A percentile compares a stretch with the other conserved stretches of the same genome.
Conservation (phyloP, 2,329 filamentous ascomycete genomes). For the Talaromyces sp. region DNA sequence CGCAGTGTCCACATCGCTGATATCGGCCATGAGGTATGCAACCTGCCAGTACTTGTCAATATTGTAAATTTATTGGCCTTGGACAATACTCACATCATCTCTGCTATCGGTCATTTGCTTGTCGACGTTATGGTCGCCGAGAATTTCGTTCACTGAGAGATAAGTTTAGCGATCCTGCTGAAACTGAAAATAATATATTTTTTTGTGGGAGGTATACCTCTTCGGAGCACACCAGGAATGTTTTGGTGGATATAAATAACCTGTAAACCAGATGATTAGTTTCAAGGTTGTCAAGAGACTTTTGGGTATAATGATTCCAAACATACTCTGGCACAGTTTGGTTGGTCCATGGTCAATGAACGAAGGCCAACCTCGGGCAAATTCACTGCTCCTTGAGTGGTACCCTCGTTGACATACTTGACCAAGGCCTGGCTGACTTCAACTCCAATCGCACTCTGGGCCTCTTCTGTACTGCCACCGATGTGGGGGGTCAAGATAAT, state of each 20-base stretch:
- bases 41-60: conserved; percentile 44
- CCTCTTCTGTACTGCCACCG: conserved; percentile 95
- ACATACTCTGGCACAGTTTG: conserved; percentile 73
- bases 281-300: background rate
- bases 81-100: conserved; percentile 62
- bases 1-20: conserved; percentile 73
- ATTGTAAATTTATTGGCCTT: background rate
- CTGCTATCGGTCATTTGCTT: conserved; percentile 97
- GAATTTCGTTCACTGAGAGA: conserved; percentile 75
- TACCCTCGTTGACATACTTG: conserved; percentile 92
- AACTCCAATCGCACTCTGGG: conserved; percentile 89
- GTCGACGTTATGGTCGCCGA: conserved; percentile 94
- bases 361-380: conserved; percentile 91
- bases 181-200: background rate
- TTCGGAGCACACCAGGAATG: conserved; percentile 87
- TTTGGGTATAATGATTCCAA: background rate
- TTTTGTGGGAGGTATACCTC: conserved; percentile 47
- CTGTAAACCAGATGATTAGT: conserved; percentile 30
- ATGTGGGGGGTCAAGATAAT: conserved; percentile 95
- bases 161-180: conserved; percentile 13
- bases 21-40: conserved; percentile 96
- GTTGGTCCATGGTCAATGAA: conserved; percentile 83
- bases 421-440: conserved; percentile 87
- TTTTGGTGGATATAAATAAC: conserved; percentile 97
- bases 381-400: conserved; percentile 88